phyloP scores from a whole-genome alignment of 306 rosid species.

The Vigna trinervia region DNA sequence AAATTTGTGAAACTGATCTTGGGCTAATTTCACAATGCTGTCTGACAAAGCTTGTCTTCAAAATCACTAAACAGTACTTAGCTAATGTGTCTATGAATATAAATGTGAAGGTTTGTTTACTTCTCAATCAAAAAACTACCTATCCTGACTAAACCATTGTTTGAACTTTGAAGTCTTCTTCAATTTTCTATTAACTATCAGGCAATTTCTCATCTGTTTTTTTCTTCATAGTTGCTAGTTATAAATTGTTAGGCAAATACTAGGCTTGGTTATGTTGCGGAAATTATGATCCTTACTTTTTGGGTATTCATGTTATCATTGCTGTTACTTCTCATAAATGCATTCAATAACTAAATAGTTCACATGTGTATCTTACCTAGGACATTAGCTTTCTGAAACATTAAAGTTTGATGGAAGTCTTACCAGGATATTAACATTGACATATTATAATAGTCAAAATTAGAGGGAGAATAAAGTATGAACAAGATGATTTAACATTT shows the following conservation, averaged over 20 bases:
- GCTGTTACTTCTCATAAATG: conserved; percentile 9
- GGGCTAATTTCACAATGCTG: conserved; percentile 91
- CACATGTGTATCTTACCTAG: no score
- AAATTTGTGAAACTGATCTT: conserved; percentile 92
- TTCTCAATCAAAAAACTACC: conserved; percentile 17
- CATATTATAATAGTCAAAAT: no score
- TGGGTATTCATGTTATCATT: background rate
- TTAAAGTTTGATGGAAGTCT: no score
- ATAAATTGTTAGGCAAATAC: conserved; percentile 16
- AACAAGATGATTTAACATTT: no score
- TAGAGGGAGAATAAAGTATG: no score
- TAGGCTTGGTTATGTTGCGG: background rate
- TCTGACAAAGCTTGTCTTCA: conserved; percentile 90
- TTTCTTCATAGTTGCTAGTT: background rate
- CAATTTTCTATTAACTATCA: conserved; percentile 3
- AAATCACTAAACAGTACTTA: conserved; percentile 85
- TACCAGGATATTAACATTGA: no score
- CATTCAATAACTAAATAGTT: background rate
- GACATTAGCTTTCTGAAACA: no score
- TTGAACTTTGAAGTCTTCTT: background rate
- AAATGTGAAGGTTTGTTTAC: conserved; percentile 79
- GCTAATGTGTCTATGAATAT: conserved; percentile 94
- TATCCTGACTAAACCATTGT: background rate
- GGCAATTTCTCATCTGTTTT: background rate
- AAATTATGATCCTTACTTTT: background rate